Conservation (phyloP, 2,329 filamentous ascomycete species). For the Aureobasidium melanogenum region DNA sequence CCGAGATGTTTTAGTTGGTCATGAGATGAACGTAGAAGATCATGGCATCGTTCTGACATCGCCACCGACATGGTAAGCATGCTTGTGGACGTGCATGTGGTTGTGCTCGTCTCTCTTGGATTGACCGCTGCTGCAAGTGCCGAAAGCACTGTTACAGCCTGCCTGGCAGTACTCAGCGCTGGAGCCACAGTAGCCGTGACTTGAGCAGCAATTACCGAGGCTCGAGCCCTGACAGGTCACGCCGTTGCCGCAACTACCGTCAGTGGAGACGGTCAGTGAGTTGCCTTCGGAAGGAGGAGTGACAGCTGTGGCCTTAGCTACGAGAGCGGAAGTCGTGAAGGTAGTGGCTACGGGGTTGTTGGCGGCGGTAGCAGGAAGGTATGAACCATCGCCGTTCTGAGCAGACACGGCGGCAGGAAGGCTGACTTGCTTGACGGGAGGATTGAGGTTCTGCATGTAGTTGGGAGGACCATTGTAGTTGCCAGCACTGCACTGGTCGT, state of each 20-base stretch:
- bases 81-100: conserved; percentile 1
- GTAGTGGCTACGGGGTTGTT: neutral
- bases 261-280: conserved; percentile 1
- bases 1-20: neutral
- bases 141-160: neutral
- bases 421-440: conserved; percentile 5
- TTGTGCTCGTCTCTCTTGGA: neutral
- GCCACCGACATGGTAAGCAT: neutral
- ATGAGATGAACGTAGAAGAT: neutral
- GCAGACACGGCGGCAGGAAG: conserved; percentile 3
- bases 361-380: neutral
- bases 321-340: neutral
- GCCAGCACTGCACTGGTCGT: conserved; percentile 32
- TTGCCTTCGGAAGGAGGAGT: neutral
- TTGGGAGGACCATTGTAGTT: conserved; percentile 42
- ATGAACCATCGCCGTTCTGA: conserved; percentile 4
- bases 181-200: conserved; percentile 10
- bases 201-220: conserved; percentile 12
- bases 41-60: neutral
- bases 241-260: conserved; percentile 10
- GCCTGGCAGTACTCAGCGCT: neutral
- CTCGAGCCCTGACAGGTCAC: conserved; percentile 8
- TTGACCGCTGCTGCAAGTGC: neutral
- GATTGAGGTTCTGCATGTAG: conserved; percentile 31
- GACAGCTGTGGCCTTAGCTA: neutral